Base-by-base conservation (phyloP, 371 early-diverging fungal genomes). In the Lichtheimia ramosa region DNA sequence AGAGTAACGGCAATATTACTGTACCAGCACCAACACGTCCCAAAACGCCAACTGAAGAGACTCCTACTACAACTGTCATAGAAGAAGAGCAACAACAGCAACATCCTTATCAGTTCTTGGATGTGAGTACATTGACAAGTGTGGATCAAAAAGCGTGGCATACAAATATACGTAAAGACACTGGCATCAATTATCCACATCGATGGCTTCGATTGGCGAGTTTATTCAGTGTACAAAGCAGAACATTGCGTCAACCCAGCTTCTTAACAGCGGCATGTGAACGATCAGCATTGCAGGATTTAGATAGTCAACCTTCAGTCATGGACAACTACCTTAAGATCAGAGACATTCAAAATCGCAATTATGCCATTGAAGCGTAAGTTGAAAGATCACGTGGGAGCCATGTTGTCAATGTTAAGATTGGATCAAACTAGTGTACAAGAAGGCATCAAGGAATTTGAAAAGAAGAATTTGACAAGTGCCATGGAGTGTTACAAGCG, bases 311-410 rank as follows among this genome's bases (percentile, higher is more conserved):
- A 3, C 39, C 24, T n/a, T 15, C 8, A 1, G 52, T 61, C 34
- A 25, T 76, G 27, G 80, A 79, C 21, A 67, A 63, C 43, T 79
- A 69, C 49, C 51, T 76, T 21, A 75, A 72, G 24, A 51, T 79
- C 8, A 67, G 80, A 14, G 73, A 76, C 58, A 56, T 66, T 3
- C 80, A 79, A 46, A 79, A 79, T 49, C 65, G 75, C 56, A 68
- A 65, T 34, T 79, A 79, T 71, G 80, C 80, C 4, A 62, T 65
- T 20, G 71, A 74, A 34, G 72, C 76, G 80, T 74, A 74, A 56
- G 77, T 71, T 20, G 12, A 10, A 16, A n/a, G 23, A 27, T 12
- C 51, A 8, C n/a, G 50, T 43, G 23, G 21, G 10, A 28, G 8
- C 15, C 10, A 18, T 60, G 15, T 25, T 21, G 20, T 40, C 51